Conservation (phyloP, 1,139 yeast species). For the Magnusiomyces ingens region DNA sequence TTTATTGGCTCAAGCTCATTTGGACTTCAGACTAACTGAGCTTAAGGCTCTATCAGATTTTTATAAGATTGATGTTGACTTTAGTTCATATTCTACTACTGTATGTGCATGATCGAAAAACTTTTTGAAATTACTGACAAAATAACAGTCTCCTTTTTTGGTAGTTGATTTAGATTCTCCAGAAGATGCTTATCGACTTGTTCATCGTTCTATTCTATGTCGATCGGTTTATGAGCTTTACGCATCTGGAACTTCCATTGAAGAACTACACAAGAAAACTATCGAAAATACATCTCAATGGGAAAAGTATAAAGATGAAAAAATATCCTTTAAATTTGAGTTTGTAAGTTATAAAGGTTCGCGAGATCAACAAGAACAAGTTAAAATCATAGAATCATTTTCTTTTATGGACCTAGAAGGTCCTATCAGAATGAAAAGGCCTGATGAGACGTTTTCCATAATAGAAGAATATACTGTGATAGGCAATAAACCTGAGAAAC, state of each 20-base stretch:
- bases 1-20: constrained; percentile 77
- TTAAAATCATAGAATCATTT: constrained; percentile 65
- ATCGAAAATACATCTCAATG: constrained; percentile 27
- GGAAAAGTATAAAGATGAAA: constrained; percentile 11
- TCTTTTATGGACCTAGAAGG: constrained; percentile 68
- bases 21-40: constrained; percentile 74
- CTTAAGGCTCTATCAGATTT: constrained; percentile 74
- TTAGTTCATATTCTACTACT: constrained; percentile 49
- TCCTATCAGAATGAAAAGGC: constrained; percentile 66
- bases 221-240: constrained; percentile 79
- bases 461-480: constrained; percentile 60
- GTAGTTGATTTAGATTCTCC: constrained; percentile 57
- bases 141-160: constrained; percentile 51
- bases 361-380: constrained; percentile 47
- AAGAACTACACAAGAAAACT: constrained; percentile 52
- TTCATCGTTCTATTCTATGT: constrained; percentile 61
- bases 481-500: constrained; percentile 46
- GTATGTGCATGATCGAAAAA: constrained; percentile 9
- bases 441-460: constrained; percentile 65
- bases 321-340: constrained; percentile 63
- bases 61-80: constrained; percentile 50
- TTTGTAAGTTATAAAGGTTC: constrained; percentile 70
- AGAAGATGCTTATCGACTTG: constrained; percentile 56
- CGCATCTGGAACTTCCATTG: constrained; percentile 59
- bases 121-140: background rate